Conservation (phyloP, 2,329 filamentous ascomycete genomes). For the Colletotrichum chrysophilum region DNA sequence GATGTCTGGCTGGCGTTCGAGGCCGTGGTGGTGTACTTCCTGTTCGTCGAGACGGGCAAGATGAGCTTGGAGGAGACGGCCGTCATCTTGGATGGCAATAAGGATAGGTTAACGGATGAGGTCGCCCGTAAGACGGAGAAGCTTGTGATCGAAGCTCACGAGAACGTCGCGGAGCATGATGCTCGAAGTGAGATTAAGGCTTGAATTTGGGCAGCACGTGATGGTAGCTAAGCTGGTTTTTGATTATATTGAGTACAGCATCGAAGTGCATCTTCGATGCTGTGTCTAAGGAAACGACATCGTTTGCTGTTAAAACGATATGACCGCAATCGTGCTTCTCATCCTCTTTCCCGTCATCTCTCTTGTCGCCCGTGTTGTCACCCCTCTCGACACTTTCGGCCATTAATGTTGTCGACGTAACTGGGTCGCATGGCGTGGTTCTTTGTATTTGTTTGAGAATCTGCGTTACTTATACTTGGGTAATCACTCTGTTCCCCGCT, state of each 20-base stretch:
- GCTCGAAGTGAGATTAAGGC: background rate
- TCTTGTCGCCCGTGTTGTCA: background rate
- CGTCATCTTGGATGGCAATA: conserved; percentile 13
- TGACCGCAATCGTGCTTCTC: background rate
- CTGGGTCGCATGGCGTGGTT: no score
- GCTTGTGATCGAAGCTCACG: background rate
- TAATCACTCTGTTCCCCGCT: no score
- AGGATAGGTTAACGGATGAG: conserved; percentile 15
- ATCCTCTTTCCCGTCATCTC: background rate
- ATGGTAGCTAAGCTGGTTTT: background rate
- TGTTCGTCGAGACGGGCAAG: conserved; percentile 22
- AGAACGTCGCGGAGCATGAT: background rate
- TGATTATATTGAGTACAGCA: background rate
- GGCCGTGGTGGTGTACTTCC: conserved; percentile 16
- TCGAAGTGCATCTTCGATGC: background rate
- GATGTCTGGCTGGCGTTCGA: conserved; percentile 17
- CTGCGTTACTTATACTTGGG: no score
- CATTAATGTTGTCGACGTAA: no score
- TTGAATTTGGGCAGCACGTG: background rate
- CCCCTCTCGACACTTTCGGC: background rate
- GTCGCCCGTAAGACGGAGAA: conserved; percentile 19
- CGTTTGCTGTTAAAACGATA: background rate
- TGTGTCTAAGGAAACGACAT: background rate
- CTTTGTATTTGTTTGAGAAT: no score
- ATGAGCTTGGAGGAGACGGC: conserved; percentile 21